These are phyloP conservation scores for Xerocomellus dryophilus DNA, from an alignment of 768 basidiomycete genomes.

Conservation along the genomic window DNA sequence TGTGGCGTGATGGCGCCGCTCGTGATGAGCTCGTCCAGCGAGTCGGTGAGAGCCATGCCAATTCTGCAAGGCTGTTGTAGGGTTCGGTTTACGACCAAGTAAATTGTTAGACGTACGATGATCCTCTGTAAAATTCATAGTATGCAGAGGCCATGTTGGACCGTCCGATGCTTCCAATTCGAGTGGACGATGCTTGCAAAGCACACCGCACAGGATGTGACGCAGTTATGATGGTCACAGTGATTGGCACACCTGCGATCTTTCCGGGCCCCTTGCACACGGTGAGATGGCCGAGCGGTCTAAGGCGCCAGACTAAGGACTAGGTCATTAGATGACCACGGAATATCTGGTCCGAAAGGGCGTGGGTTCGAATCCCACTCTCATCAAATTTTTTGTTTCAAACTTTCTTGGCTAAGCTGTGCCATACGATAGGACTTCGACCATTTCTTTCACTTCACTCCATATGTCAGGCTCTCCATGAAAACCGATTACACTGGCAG, in stretches of 20 bases:
- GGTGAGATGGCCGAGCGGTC: slow-evolving; percentile 58
- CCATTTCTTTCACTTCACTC: too few relatives aligned
- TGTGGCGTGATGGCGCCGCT: slow-evolving; percentile 96
- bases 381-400: slow-evolving; percentile 17
- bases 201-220: slow-evolving; percentile 9
- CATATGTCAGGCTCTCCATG: too few relatives aligned
- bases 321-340: slow-evolving; percentile 30
- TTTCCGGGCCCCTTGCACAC: neutral
- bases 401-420: too few relatives aligned
- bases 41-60: slow-evolving; percentile 96
- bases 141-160: slow-evolving; percentile 72
- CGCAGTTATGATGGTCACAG: slow-evolving; percentile 26
- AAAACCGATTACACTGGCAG: too few relatives aligned
- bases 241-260: neutral
- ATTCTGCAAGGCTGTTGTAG: slow-evolving; percentile 52
- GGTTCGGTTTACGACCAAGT: neutral
- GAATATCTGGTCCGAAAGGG: slow-evolving; percentile 39
- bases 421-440: too few relatives aligned
- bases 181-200: slow-evolving; percentile 10
- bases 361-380: slow-evolving; percentile 44
- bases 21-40: slow-evolving; percentile 96
- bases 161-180: slow-evolving; percentile 5
- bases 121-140: slow-evolving; percentile 91
- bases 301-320: slow-evolving; percentile 61
- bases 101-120: slow-evolving; percentile 59